A percentile compares a stretch with the other conserved stretches of the same genome.
phyloP scores from a whole-genome alignment of 192 early-diverging fungal genomes.

The Linnemannia hyalina region DNA sequence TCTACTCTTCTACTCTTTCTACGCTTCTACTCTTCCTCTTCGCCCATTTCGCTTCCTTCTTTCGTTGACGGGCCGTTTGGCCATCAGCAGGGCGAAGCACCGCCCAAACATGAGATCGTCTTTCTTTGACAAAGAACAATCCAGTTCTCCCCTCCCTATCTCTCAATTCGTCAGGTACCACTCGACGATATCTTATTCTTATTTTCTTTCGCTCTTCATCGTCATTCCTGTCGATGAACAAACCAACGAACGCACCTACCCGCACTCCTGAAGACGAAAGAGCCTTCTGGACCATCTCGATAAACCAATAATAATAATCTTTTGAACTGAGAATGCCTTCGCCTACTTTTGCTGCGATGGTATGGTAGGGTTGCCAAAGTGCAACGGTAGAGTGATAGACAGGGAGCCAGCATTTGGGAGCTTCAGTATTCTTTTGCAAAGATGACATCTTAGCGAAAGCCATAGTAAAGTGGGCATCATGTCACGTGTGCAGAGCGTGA shows the following conservation, averaged over 20 bases:
- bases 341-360: no score
- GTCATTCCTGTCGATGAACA: no score
- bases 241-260: no score
- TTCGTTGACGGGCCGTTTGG: neutral
- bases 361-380: no score
- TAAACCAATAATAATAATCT: no score
- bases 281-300: no score
- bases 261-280: no score
- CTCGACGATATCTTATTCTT: neutral
- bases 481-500: neutral
- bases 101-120: neutral
- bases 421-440: neutral
- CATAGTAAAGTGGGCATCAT: neutral
- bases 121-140: neutral
- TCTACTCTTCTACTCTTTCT: neutral
- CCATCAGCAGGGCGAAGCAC: constrained; percentile 1
- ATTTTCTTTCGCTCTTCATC: neutral
- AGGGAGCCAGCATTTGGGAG: neutral
- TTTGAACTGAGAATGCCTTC: no score
- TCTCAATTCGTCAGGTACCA: neutral
- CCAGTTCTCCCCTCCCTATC: neutral
- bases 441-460: no score
- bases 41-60: neutral
- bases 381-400: neutral
- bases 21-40: neutral